Percentiles rank a stretch among this genome's conserved stretches.
These are phyloP conservation scores for Nasturtium officinale DNA, from an alignment of 345 rosid genomes.

Conservation along the genomic window DNA sequence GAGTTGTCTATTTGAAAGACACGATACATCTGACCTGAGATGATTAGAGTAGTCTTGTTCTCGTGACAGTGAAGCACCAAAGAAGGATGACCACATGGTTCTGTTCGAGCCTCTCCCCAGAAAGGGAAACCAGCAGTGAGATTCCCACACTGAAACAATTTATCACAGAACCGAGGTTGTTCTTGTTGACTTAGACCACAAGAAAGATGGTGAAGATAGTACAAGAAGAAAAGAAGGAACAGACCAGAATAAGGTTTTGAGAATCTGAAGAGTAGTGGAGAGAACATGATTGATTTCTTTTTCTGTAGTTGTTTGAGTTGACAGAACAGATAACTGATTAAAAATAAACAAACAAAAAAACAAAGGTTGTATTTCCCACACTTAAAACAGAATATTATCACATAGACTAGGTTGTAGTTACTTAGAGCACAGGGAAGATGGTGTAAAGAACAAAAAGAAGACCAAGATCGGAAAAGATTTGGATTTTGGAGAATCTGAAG, in stretches of 20 bases:
- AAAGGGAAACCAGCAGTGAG: constrained; percentile 48
- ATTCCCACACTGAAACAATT: constrained; percentile 41
- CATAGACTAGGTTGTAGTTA: no score
- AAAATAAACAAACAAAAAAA: neutral
- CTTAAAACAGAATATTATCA: no score
- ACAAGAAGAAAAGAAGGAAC: neutral
- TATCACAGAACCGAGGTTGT: neutral
- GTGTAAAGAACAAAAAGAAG: no score
- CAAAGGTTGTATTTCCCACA: no score
- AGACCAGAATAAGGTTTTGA: constrained; percentile 19
- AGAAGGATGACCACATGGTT: constrained; percentile 45
- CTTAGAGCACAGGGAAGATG: no score
- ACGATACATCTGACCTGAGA: constrained; percentile 14
- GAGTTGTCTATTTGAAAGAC: constrained; percentile 15
- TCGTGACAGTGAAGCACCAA: constrained; percentile 38
- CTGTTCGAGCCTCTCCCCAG: constrained; percentile 32
- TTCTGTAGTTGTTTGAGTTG: neutral
- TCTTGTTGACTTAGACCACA: no score
- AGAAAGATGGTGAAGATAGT: no score
- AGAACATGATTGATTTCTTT: constrained; percentile 6
- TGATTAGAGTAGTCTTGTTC: neutral
- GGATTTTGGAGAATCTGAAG: no score
- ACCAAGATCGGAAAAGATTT: no score
- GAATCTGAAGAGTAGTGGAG: constrained; percentile 3
- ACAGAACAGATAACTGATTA: constrained; percentile 17